Evolutionary conservation across 495 filamentous ascomycete genomes (phyloP).

Genomic region (Podospora comata): DNA sequence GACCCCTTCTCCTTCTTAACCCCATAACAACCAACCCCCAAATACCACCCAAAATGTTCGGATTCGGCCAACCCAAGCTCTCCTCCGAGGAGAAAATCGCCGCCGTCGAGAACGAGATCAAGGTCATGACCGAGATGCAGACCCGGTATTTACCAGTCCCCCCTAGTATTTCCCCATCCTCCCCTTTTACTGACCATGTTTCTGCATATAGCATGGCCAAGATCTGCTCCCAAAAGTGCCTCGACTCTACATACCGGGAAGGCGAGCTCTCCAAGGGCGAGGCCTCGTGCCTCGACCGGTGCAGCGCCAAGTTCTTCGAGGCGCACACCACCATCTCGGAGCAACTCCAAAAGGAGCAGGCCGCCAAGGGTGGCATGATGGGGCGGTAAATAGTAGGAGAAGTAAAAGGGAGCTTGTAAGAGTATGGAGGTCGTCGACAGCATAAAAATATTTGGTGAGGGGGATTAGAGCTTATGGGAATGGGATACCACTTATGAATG

Average conservation of each 20-base stretch:
- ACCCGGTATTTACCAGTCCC: constrained; percentile 60
- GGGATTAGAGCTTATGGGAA: not conserved
- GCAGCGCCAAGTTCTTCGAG: constrained; percentile 96
- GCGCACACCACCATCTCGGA: constrained; percentile 87
- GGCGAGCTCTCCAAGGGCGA: constrained; percentile 97
- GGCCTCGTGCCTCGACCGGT: constrained; percentile 94
- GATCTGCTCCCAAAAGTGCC: constrained; percentile 89
- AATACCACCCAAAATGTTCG: constrained; percentile 67
- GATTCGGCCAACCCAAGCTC: constrained; percentile 82
- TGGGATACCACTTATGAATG: not conserved
- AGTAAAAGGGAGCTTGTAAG: not conserved
- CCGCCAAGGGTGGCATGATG: constrained; percentile 38
- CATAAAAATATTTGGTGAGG: not conserved
- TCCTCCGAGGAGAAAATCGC: constrained; percentile 94
- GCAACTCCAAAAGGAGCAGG: constrained; percentile 48
- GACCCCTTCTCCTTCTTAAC: not conserved
- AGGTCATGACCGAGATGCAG: constrained; percentile 96
- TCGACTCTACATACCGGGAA: constrained; percentile 88
- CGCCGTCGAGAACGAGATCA: constrained; percentile 87
- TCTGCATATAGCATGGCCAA: constrained; percentile 63
- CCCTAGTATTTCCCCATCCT: not conserved
- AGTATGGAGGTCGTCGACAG: not conserved
- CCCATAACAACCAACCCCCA: constrained; percentile 9
- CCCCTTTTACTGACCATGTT: not conserved
- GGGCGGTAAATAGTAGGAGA: not conserved